Percentiles rank a stretch among this genome's conserved stretches.
These are phyloP conservation scores for Gliomastix tumulicola DNA, from an alignment of 2,329 filamentous ascomycete species.

Conservation along the genomic window DNA sequence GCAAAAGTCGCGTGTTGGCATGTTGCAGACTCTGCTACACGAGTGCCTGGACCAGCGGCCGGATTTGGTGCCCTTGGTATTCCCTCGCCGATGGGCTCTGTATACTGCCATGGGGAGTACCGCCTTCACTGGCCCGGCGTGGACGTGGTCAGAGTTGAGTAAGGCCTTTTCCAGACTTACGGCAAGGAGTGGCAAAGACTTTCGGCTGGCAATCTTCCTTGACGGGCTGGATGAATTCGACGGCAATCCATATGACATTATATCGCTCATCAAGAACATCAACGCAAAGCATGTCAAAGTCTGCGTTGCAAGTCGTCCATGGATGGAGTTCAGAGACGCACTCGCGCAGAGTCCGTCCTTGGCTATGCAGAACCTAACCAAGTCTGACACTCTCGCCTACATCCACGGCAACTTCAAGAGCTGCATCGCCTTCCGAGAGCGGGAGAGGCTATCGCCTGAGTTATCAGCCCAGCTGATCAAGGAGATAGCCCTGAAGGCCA, in stretches of 20 bases:
- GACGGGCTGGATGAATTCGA: conserved; percentile 12
- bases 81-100: conserved; percentile 1
- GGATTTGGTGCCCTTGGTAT: background rate
- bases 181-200: background rate
- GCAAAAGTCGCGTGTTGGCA: conserved; percentile 30
- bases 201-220: conserved; percentile 8
- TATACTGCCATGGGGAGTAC: background rate
- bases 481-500: conserved; percentile 6
- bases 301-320: conserved; percentile 13
- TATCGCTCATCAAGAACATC: conserved; percentile 4
- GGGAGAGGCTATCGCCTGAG: background rate
- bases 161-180: background rate
- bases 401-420: background rate
- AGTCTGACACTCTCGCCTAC: conserved; percentile 6
- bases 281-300: conserved; percentile 8
- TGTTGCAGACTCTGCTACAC: conserved; percentile 18
- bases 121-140: background rate
- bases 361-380: conserved; percentile 5
- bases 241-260: conserved; percentile 4
- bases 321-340: conserved; percentile 4
- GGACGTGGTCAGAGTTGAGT: background rate
- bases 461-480: background rate
- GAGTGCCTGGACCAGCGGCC: conserved; percentile 3
- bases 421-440: background rate
- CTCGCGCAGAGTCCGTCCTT: conserved; percentile 3